Base-by-base conservation (phyloP, 73 alveolate genomes). In the Symbiodinium pilosum region DNA sequence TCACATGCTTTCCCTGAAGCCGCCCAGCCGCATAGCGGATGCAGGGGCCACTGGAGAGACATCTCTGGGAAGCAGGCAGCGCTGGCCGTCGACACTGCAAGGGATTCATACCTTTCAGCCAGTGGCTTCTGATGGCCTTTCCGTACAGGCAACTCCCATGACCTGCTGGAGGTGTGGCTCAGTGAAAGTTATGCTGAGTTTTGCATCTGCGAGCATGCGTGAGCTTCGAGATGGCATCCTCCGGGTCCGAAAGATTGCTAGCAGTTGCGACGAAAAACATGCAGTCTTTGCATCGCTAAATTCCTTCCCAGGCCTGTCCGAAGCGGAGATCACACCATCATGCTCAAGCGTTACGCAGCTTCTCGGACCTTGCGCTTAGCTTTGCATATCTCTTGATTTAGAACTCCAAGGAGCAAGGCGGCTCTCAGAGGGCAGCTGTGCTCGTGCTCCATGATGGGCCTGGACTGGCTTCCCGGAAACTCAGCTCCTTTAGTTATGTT, bases 371-470 rank as follows among this genome's bases (percentile, higher is more conserved):
- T 47, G 59, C 21, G 59, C 59, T 47, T 47, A 47, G 14, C 59
- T 9, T 47, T 9, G 59, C 21, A 47, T n/a, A n/a, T n/a, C n/a
- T 47, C 16, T 47, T 47, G 16, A 47, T 47, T 47, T 11, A 47
- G 16, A 47, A 47, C 64, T 11, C 64, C 21, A 26, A 64, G 77
- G 77, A 64, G 36, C 77, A 64, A 64, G 77, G 77, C 77, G 28
- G 77, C 21, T 64, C 77, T 36, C 39, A 36, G 5, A 6, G 36
- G 36, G 77, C 77, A 64, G 77, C 97, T 41, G 77, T 91, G 4
- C 43, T 91, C 81, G 5, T 91, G 52, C 77, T 91, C 54, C 97
- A 91, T 40, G 97, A 91, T 28, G 97, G 97, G 14, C 97, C 97
- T 4, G 97, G 97, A 0, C 36, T 91, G 81, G 88, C 97, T 34